These are phyloP conservation scores for Penicillium paneum DNA, from an alignment of 2,329 filamentous ascomycete genomes.

Conservation along the genomic window DNA sequence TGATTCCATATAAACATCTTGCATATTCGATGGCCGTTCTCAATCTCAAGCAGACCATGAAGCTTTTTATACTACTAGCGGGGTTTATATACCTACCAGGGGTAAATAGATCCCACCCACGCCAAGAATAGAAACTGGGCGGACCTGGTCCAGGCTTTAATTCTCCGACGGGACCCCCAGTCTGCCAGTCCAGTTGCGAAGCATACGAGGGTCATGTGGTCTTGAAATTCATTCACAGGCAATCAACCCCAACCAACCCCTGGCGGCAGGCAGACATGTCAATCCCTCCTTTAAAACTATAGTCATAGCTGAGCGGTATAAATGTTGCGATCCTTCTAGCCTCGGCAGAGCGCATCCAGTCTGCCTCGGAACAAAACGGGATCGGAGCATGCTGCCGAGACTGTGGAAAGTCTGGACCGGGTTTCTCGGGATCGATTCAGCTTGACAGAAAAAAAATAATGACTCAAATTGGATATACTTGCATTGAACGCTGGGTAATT, in stretches of 20 bases:
- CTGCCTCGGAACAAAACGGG: conserved; percentile 25
- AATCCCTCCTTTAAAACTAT: background rate
- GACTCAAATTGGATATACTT: background rate
- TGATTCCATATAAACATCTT: background rate
- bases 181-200: conserved; percentile 18
- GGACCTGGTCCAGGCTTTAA: conserved; percentile 13
- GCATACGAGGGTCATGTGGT: conserved; percentile 19
- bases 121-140: background rate
- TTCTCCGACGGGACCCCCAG: conserved; percentile 15
- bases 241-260: background rate
- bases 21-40: background rate
- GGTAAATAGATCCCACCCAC: background rate
- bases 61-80: background rate
- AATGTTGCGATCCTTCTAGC: conserved; percentile 1
- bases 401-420: conserved; percentile 1
- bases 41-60: background rate
- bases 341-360: conserved; percentile 4
- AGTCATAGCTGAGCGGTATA: conserved; percentile 4
- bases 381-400: conserved; percentile 4
- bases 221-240: conserved; percentile 5
- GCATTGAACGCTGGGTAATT: background rate
- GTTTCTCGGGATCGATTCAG: background rate
- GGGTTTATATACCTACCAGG: background rate
- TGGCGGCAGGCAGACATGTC: background rate
- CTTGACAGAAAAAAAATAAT: background rate